Conservation (phyloP, 169 alveolate genomes). For the Plasmodium vinckei region DNA sequence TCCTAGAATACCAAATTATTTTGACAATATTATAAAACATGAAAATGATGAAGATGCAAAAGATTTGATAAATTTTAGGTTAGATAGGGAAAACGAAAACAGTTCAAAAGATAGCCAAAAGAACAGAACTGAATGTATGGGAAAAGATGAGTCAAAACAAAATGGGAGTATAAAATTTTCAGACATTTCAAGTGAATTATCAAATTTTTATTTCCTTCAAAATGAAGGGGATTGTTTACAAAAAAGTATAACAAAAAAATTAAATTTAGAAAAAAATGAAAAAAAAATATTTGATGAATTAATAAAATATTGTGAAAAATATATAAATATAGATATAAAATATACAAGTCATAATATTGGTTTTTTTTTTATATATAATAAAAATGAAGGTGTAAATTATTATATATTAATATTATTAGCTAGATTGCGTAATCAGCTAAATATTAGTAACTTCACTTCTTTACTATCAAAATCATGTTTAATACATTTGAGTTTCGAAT, state of each 20-base stretch:
- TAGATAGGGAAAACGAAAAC: not conserved
- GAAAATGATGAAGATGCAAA: not conserved
- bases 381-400: conserved; percentile 54
- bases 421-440: conserved; percentile 4
- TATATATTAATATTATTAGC: conserved; percentile 56
- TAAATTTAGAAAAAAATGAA: conserved; percentile 9
- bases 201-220: conserved; percentile 1
- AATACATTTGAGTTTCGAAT: conserved; percentile 25
- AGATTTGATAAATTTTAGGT: too few species aligned
- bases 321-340: conserved; percentile 24
- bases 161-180: not conserved
- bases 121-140: not conserved
- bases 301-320: conserved; percentile 53
- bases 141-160: not conserved
- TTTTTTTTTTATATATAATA: conserved; percentile 65
- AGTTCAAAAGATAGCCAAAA: not conserved
- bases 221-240: not conserved
- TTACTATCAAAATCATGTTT: conserved; percentile 31
- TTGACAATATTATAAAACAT: not conserved
- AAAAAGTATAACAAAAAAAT: conserved; percentile 2
- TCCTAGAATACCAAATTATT: conserved; percentile 56
- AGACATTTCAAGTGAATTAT: not conserved
- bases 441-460: conserved; percentile 14
- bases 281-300: conserved; percentile 54
- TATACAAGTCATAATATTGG: conserved; percentile 60